Evolutionary conservation across 2,329 filamentous ascomycete genomes (phyloP), one percentile per base, ranked within the genome.

Genomic region (Aaosphaeria arxii): DNA sequence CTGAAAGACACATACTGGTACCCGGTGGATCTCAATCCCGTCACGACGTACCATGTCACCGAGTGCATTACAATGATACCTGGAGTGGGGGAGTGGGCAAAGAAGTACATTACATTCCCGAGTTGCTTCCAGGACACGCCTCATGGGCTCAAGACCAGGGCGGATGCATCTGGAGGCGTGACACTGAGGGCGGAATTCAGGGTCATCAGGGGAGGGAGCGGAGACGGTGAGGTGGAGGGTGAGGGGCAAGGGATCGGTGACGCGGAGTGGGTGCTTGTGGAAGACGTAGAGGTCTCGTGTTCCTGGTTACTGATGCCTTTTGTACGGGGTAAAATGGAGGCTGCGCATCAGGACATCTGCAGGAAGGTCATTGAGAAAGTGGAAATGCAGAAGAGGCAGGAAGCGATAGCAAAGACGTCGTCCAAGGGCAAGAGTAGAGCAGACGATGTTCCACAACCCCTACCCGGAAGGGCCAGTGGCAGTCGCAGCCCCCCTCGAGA

Each of bases 251-350:
- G 64, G 11, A 45, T 67, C 4, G 66, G 64, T 3, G 56, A 64
- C 35, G 64, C 62, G 6, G 55, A 59, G 31, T 69, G 62, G 58
- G 59, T 67, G 43, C 53, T 70, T 3, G 65, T 67, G 5, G 66
- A 70, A 38, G 64, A 70, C 36, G 64, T 67, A 5, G 62, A 66
- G 42, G 63, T 69, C 30, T 55, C 49, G 44, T 69, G 65, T 45
- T 52, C 56, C 7, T 64, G 63, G 63, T 69, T 54, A 51, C 53
- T 70, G 31, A 70, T 70, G 66, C 66, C 65, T 1, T 64, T 70
- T 44, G 64, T 70, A 11, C 59, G 58, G 40, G 49, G 55, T 44
- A 65, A 62, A 46, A 66, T 67, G 63, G 63, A 68, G 43, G 47
- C 54, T 11, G 65, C 64, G 36, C 65, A 70, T 45, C 46, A 52